Evolutionary conservation across 116 monocot species (phyloP).

Genomic region (Trichopus zeylanicus): DNA sequence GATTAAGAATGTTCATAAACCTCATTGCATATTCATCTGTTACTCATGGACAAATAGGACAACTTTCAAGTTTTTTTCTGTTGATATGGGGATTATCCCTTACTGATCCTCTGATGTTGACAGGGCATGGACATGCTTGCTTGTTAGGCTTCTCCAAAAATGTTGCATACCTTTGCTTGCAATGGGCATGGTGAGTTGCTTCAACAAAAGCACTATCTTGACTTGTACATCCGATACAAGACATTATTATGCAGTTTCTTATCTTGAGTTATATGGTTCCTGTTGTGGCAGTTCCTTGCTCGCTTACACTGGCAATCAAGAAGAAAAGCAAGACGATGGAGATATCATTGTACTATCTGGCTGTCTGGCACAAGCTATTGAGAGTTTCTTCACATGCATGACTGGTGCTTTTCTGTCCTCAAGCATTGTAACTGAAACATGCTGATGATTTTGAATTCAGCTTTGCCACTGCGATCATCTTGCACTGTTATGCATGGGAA

Average conservation of each 20-base stretch:
- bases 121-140: conserved; percentile 89
- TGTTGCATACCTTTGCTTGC: conserved; percentile 74
- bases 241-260: neutral
- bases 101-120: neutral
- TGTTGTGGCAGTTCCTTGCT: conserved; percentile 57
- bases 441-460: conserved; percentile 83
- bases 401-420: conserved; percentile 56
- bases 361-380: conserved; percentile 82
- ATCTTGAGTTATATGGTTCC: too few relatives aligned
- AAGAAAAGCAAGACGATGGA: conserved; percentile 89
- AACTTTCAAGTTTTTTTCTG: neutral
- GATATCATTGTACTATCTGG: conserved; percentile 84
- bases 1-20: too few relatives aligned
- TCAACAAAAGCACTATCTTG: too few relatives aligned
- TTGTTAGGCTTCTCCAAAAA: conserved; percentile 62
- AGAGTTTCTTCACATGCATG: conserved; percentile 87
- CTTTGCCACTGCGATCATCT: conserved; percentile 77
- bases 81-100: too few relatives aligned
- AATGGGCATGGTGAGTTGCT: conserved; percentile 61
- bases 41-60: too few relatives aligned
- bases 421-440: conserved; percentile 48
- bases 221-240: too few relatives aligned
- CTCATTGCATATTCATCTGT: too few relatives aligned
- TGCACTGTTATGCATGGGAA: conserved; percentile 94
- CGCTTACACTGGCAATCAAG: conserved; percentile 74